Conservation (phyloP, 768 basidiomycete species). For the Hortiboletus campestris region DNA sequence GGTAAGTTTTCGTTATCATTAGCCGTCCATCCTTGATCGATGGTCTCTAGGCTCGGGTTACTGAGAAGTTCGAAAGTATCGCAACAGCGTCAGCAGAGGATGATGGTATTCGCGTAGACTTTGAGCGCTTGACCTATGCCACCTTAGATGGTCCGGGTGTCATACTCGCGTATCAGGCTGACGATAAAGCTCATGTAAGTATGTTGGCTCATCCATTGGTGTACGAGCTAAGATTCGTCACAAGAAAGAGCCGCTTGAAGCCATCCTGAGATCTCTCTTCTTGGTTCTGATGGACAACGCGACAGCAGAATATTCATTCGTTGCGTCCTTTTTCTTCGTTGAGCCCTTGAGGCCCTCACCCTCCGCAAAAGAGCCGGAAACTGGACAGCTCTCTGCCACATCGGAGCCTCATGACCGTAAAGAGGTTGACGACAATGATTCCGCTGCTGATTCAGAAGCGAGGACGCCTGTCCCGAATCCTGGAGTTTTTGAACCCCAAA, state of each 20-base stretch:
- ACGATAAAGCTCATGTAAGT: constrained; percentile 83
- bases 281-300: constrained; percentile 95
- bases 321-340: constrained; percentile 75
- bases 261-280: constrained; percentile 78
- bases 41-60: constrained; percentile 52
- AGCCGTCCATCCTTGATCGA: not conserved
- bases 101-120: constrained; percentile 40
- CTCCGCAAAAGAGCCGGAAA: constrained; percentile 36
- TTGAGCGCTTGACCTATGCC: constrained; percentile 61
- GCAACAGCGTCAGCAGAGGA: constrained; percentile 44
- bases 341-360: constrained; percentile 25
- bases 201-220: not conserved
- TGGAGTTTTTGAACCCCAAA: constrained; percentile 24
- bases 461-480: constrained; percentile 33
- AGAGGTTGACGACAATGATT: constrained; percentile 40
- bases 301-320: constrained; percentile 86
- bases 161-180: constrained; percentile 83
- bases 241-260: constrained; percentile 83
- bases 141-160: constrained; percentile 79
- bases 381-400: constrained; percentile 32
- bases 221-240: constrained; percentile 11
- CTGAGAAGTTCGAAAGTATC: constrained; percentile 71
- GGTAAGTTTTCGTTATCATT: constrained; percentile 37
- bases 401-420: constrained; percentile 44
- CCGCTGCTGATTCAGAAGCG: constrained; percentile 51